Percentiles rank a stretch among this genome's conserved stretches.
phyloP scores from a whole-genome alignment of 2,329 filamentous ascomycete species.

The Graphilbum ipis-grandicollis region DNA sequence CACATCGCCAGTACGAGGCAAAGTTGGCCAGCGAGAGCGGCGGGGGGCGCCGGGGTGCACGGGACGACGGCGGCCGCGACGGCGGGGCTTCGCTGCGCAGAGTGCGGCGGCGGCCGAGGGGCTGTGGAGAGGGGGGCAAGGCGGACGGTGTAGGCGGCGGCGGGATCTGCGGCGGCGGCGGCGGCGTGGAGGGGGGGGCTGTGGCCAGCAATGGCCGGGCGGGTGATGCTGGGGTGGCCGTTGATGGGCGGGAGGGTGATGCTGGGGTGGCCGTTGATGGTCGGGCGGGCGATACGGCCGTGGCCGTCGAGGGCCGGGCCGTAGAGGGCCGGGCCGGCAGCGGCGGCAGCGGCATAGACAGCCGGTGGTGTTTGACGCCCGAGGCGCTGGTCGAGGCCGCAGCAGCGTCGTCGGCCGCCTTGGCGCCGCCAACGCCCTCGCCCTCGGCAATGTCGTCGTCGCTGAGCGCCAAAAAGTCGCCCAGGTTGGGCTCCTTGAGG shows the following conservation, averaged over 20 bases:
- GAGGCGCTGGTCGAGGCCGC: not conserved
- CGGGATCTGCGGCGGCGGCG: not conserved
- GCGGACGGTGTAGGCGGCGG: not conserved
- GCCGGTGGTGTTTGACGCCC: not conserved
- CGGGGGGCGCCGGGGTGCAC: constrained; percentile 5
- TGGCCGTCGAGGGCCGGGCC: not conserved
- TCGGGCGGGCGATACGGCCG: constrained; percentile 1
- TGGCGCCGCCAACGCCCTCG: not conserved
- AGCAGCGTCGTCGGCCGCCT: not conserved
- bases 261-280: too few relatives aligned
- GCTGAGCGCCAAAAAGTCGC: constrained; percentile 34
- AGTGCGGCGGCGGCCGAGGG: not conserved
- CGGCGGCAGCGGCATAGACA: not conserved
- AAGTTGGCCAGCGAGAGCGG: constrained; percentile 11
- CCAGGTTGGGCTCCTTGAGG: constrained; percentile 31
- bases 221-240: too few relatives aligned
- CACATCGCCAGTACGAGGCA: constrained; percentile 1
- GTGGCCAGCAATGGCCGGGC: too few relatives aligned
- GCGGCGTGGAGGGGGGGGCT: not conserved
- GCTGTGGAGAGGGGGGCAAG: not conserved
- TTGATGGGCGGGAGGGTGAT: too few relatives aligned
- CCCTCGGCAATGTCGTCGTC: constrained; percentile 41
- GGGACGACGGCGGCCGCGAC: constrained; percentile 13
- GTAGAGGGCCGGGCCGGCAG: not conserved
- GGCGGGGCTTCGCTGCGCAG: constrained; percentile 8